phyloP scores from a whole-genome alignment of 257 asterid genomes.

The Solanum rostratum region DNA sequence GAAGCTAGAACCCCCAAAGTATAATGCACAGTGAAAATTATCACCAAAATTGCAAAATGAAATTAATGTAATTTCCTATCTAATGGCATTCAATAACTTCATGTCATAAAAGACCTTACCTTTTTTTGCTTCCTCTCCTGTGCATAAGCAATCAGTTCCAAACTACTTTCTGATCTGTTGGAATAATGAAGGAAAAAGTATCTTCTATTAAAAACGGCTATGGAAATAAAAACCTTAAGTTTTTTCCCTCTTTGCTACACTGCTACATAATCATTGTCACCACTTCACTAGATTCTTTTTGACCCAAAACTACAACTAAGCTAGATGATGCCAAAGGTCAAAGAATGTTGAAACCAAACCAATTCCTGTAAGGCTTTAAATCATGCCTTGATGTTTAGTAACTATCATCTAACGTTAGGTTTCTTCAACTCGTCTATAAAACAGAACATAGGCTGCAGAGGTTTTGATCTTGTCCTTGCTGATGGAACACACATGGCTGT shows the following conservation, averaged over 20 bases:
- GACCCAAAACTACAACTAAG: not conserved
- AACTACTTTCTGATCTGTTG: conserved; percentile 6
- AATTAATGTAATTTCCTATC: not conserved
- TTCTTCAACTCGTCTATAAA: conserved; percentile 70
- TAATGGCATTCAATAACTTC: not conserved
- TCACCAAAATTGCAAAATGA: not conserved
- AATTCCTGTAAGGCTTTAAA: conserved; percentile 3
- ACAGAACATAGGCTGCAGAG: conserved; percentile 80
- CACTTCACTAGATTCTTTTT: not conserved
- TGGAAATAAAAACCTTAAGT: not conserved
- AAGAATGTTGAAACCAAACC: conserved; percentile 25
- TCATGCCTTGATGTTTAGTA: conserved; percentile 16
- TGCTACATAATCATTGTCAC: not conserved
- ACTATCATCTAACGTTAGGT: conserved; percentile 18
- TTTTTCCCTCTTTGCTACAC: not conserved
- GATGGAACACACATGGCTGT: conserved; percentile 69
- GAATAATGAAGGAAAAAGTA: not conserved
- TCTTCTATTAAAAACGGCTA: not conserved
- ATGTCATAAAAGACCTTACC: not conserved
- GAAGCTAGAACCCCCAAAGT: not conserved
- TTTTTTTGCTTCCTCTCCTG: not conserved
- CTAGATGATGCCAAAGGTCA: conserved; percentile 21
- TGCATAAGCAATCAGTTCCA: not conserved
- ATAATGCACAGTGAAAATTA: not conserved
- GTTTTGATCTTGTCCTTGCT: conserved; percentile 73